Conservation (phyloP, 805 yeast species). For the Candida ficus region DNA sequence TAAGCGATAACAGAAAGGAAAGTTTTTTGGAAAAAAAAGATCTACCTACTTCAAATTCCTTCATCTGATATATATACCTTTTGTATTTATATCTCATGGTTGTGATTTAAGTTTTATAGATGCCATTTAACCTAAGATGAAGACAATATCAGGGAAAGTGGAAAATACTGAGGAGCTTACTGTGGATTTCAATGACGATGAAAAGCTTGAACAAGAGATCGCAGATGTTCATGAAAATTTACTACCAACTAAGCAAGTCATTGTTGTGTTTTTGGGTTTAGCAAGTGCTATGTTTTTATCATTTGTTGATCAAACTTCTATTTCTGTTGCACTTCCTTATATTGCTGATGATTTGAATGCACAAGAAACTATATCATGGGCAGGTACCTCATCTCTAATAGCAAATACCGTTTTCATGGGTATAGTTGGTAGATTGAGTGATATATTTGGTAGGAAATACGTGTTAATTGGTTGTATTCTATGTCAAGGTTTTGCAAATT, state of each 20-base stretch:
- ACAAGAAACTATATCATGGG: slow-evolving; percentile 50
- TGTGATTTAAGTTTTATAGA: no score
- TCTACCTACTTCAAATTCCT: no score
- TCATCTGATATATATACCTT: no score
- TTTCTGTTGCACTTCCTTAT: slow-evolving; percentile 23
- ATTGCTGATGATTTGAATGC: slow-evolving; percentile 46
- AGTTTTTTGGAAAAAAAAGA: no score
- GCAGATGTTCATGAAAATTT: slow-evolving; percentile 29
- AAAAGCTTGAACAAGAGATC: neutral
- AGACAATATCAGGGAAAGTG: no score
- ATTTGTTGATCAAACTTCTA: slow-evolving; percentile 1
- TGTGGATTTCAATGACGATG: neutral
- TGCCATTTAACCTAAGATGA: no score
- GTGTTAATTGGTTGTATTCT: slow-evolving; percentile 37
- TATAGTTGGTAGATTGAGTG: slow-evolving; percentile 49
- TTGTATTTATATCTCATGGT: no score
- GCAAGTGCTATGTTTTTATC: slow-evolving; percentile 4
- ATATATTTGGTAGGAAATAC: slow-evolving; percentile 49
- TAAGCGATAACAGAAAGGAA: no score
- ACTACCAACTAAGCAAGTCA: slow-evolving; percentile 2
- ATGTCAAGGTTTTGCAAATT: slow-evolving; percentile 38
- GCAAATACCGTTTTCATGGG: slow-evolving; percentile 52
- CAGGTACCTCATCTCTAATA: slow-evolving; percentile 49
- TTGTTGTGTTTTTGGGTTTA: slow-evolving; percentile 1
- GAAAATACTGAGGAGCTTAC: neutral